Evolutionary conservation across 1,284 basidiomycete genomes (phyloP), one percentile per base, ranked within the genome.

Genomic region (Ceratobasidium theobromae): DNA sequence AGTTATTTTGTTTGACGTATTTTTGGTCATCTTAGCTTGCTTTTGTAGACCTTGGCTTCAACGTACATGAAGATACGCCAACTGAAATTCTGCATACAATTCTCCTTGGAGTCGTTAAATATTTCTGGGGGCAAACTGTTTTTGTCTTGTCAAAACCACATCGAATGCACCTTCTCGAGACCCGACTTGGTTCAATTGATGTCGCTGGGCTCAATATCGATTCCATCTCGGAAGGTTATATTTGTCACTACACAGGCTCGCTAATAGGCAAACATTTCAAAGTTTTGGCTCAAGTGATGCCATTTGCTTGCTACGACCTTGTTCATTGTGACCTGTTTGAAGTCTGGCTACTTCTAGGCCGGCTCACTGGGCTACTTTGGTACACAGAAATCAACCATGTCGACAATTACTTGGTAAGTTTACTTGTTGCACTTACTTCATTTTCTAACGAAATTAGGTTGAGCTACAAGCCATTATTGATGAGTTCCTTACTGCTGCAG

Each of bases 181-280:
- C 65, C 2, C 72, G 76, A 0, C 72, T 79, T 0, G 68, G 74
- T 30, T 69, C 71, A 1, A 72, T 76, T 0, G 62, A 74, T 2
- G 72, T 73, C 2, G 69, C 73, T 49, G 78, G 77, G 4, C 71
- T 80, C 0, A 71, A 67, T 1, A 72, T 76, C 25, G 70, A 72
- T 14, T 57, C 73, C 3, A 68, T 77, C 6, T 72, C 70, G 5
- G 73, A 73, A 3, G 30, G 55, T 2, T 79, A 77, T 67, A 75
- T 80, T 16, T 71, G 77, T 40, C 76, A 79, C 53, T 79, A 79
- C 67, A 70, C 70, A 4, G 77, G 77, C 33, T 73, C 72, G 8
- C 71, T 82, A 0, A 76, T 80, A 53, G 78, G 79, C 8, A 75
- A 75, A 32, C 78, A 81, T 28, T 77, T 81, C 67, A 79, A 80